Evolutionary conservation across 139 green algal species (phyloP), one percentile per base, ranked within the genome.

Genomic region (Raphidocelis subcapitata): DNA sequence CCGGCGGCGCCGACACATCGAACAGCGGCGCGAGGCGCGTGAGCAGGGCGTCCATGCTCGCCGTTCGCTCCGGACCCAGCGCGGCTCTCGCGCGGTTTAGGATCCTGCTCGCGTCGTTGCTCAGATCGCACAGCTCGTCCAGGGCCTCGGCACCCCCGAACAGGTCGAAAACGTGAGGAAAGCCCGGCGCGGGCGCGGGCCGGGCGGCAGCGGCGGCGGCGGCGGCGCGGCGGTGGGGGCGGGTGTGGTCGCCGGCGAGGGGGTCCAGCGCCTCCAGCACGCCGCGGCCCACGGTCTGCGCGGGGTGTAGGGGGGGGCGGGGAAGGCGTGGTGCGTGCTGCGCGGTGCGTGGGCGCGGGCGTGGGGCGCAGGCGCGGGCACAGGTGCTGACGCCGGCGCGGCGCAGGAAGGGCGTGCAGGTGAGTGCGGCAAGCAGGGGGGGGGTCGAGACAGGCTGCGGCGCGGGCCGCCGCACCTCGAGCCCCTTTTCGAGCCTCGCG

Each of bases 281-380:
- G 24, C 52, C 69, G n/a, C 81, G 77, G 0, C 81, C 77, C 54
- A 87, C 81, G 23, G 57, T 80, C 81, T 86, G 76, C 1, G n/a
- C n/a, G n/a, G n/a, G n/a, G n/a, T n/a, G n/a, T n/a, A n/a, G n/a
- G n/a, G n/a, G n/a, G n/a, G n/a, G 29, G 3, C 20, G 23, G 4
- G 4, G 36, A 8, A 14, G 21, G 54, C 54, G 54, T 5, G 54
- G 23, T 10, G 54, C 54, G 41, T 12, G 12, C 8, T 49, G 41
- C 8, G 8, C 8, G 8, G 41, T 20, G 41, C 41, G 41, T 49
- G 8, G 8, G 12, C 8, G 12, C 8, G 41, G 8, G 12, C 41
- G 41, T 12, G 41, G 41, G 41, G 41, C 8, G 8, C 41, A 49
- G 41, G 41, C 41, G 41, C 8, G 41, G 41, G 8, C 41, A 8